Evolutionary conservation across 164 flowering plant species (phyloP).

Genomic region (Sextonia rubra): DNA sequence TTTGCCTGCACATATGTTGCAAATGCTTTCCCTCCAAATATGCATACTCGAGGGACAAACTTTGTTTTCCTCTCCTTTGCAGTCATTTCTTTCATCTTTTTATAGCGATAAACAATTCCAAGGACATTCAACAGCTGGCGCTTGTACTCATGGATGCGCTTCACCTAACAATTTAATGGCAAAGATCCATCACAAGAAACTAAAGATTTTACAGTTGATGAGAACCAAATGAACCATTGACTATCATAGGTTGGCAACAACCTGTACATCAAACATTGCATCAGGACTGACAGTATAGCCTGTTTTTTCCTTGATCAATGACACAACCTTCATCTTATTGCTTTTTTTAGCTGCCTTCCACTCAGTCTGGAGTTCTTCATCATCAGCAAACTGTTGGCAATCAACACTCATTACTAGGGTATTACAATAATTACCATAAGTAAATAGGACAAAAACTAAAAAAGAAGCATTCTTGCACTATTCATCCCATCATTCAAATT

Average conservation of each 20-base stretch:
- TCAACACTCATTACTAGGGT: background rate
- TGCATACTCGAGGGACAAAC: constrained; percentile 88
- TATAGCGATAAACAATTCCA: constrained; percentile 91
- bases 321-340: constrained; percentile 72
- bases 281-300: constrained; percentile 84
- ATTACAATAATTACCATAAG: background rate
- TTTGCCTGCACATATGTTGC: constrained; percentile 93
- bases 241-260: constrained; percentile 15
- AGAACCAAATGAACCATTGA: background rate
- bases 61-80: constrained; percentile 58
- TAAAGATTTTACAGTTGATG: background rate
- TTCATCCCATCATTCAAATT: too few species aligned
- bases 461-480: too few species aligned
- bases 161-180: constrained; percentile 48
- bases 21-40: constrained; percentile 98
- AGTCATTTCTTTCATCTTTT: constrained; percentile 91
- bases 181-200: background rate
- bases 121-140: constrained; percentile 82
- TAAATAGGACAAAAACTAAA: background rate
- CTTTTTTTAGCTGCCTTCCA: constrained; percentile 77
- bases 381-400: constrained; percentile 69
- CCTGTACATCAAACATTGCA: constrained; percentile 97
- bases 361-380: constrained; percentile 72
- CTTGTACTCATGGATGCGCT: constrained; percentile 97
- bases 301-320: constrained; percentile 72